A percentile compares a stretch with the other conserved stretches of the same genome.
Conservation (phyloP, 2,329 filamentous ascomycete genomes). For the Sporothrix brunneoviolacea region DNA sequence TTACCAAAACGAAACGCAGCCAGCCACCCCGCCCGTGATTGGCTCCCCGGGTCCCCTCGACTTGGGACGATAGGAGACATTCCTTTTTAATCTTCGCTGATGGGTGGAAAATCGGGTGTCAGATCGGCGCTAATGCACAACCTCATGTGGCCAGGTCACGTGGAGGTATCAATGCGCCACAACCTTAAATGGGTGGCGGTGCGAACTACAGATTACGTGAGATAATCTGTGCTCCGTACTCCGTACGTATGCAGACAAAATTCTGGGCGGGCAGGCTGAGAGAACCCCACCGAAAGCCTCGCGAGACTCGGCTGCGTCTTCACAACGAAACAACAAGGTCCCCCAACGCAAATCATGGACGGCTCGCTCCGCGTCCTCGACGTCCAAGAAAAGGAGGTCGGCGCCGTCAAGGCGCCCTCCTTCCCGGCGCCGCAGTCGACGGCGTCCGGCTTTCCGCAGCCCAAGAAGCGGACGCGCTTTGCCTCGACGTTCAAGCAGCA, state of each 20-base stretch:
- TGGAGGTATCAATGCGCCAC: constrained; percentile 12
- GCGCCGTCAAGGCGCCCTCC: constrained; percentile 53
- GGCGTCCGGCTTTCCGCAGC: constrained; percentile 75
- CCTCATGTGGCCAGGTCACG: constrained; percentile 14
- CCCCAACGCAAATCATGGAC: constrained; percentile 25
- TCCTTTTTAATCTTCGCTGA: neutral
- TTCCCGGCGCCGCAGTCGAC: constrained; percentile 52
- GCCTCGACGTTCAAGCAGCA: constrained; percentile 73
- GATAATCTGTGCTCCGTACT: too few relatives aligned
- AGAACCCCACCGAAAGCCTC: too few relatives aligned
- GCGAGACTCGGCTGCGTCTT: too few relatives aligned
- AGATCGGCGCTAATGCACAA: constrained; percentile 22
- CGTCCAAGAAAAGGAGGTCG: constrained; percentile 66
- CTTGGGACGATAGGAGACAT: constrained; percentile 14
- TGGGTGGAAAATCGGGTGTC: constrained; percentile 11
- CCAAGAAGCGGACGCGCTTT: constrained; percentile 65
- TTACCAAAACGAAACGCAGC: constrained; percentile 10
- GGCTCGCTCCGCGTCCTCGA: constrained; percentile 59
- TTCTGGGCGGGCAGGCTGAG: too few relatives aligned
- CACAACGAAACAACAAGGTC: neutral
- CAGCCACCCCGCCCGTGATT: constrained; percentile 12
- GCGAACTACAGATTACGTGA: too few relatives aligned
- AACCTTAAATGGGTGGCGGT: constrained; percentile 15
- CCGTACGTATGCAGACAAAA: too few relatives aligned
- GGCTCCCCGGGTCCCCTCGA: constrained; percentile 10